Base-by-base conservation (phyloP, 768 basidiomycete genomes). In the Inosperma sp. region DNA sequence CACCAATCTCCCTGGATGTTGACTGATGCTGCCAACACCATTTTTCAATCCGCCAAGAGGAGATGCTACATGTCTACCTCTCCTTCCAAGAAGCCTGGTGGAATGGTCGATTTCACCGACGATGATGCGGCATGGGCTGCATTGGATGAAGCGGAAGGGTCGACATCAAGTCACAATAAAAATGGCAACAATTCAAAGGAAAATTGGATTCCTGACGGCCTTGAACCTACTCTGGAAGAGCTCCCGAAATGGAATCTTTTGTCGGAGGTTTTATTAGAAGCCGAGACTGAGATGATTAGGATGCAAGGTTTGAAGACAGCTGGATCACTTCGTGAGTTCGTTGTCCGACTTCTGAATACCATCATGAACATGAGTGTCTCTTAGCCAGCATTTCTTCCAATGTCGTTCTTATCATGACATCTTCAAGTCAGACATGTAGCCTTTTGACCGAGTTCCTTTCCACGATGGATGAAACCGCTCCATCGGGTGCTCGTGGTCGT, bases 181-280 rank as follows among this genome's bases (percentile, higher is more conserved):
- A 34, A 50, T 19, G 62, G 58, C 8, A 59, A 56, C 12, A 56
- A 57, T 49, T 30, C 50, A 5, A 60, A 57, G 36, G 61, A 58
- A 3, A 61, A 65, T 19, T 89, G 91, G 85, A 62, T 92, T 17
- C 88, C 93, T 0, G 73, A 79, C 8, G 84, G 82, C 1, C 82
- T 94, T 65, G 82, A 91, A 37, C 89, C 92, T 0, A 81, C 93
- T 0, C 73, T 97, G 19, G 96, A 98, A 67, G 96, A 98, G 62
- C 77, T 89, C 36, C 94, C 94, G 0, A 99, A 99, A 65, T 98
- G 96, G 95, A 78, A 78, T 49, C 64, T 94, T 7, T 69, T 99
- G 10, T 78, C 84, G 0, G 88, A 92, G n/a, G 78, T 94, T 0
- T 65, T 99, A 36, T 76, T 90, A 44, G 96, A 99, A 68, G 86